Evolutionary conservation across 805 yeast species (phyloP).

Genomic region (Kuraishia ogatae): DNA sequence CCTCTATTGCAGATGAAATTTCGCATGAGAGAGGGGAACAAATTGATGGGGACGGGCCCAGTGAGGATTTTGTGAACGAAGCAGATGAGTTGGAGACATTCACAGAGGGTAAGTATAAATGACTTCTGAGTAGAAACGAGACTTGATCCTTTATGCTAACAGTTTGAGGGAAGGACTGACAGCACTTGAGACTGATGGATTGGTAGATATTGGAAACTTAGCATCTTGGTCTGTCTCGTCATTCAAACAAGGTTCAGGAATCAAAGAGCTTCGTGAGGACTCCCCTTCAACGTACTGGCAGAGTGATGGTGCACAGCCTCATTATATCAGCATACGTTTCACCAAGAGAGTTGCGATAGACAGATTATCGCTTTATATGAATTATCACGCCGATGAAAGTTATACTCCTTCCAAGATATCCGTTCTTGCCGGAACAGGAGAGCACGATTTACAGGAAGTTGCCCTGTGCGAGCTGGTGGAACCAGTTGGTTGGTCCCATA

Average conservation of each 20-base stretch:
- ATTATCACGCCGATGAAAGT: slow-evolving; percentile 72
- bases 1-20: neutral
- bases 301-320: slow-evolving; percentile 90
- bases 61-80: neutral
- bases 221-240: slow-evolving; percentile 87
- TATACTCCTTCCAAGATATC: slow-evolving; percentile 76
- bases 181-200: slow-evolving; percentile 46
- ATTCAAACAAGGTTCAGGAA: slow-evolving; percentile 61
- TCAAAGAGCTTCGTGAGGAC: slow-evolving; percentile 65
- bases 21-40: neutral
- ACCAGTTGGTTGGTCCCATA: slow-evolving; percentile 75
- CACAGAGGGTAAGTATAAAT: neutral
- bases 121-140: too few relatives aligned
- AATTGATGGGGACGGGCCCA: neutral
- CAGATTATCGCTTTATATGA: slow-evolving; percentile 62
- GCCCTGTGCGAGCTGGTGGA: slow-evolving; percentile 46
- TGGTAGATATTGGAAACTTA: slow-evolving; percentile 68
- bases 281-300: slow-evolving; percentile 82
- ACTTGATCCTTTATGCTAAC: neutral
- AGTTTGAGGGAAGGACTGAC: slow-evolving; percentile 30
- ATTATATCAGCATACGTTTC: slow-evolving; percentile 69
- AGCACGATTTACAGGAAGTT: slow-evolving; percentile 68
- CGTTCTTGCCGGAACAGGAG: slow-evolving; percentile 69
- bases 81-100: neutral
- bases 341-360: slow-evolving; percentile 66